Conservation (phyloP, 2,329 filamentous ascomycete species). For the Penicillium decumbens region DNA sequence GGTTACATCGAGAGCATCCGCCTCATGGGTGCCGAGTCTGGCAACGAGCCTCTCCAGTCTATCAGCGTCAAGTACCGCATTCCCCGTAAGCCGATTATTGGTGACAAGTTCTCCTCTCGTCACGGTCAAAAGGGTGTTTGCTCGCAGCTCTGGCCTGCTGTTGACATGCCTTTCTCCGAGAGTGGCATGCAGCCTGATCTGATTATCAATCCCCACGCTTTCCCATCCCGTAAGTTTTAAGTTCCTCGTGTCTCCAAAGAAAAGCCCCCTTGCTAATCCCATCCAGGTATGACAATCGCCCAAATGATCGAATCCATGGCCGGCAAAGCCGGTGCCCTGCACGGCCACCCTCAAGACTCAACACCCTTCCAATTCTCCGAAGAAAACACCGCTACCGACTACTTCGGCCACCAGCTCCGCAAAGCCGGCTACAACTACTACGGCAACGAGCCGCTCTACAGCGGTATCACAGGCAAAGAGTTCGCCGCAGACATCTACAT, state of each 20-base stretch:
- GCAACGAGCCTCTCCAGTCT: slow-evolving; percentile 76
- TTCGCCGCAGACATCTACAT: slow-evolving; percentile 93
- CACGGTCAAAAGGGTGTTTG: slow-evolving; percentile 97
- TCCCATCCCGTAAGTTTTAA: slow-evolving; percentile 68
- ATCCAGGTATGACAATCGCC: slow-evolving; percentile 80
- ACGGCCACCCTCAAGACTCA: slow-evolving; percentile 91
- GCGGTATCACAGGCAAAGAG: slow-evolving; percentile 90
- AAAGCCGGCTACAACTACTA: slow-evolving; percentile 97
- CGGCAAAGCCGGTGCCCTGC: slow-evolving; percentile 87
- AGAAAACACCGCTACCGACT: slow-evolving; percentile 84
- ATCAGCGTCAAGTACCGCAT: slow-evolving; percentile 91
- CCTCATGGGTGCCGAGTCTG: slow-evolving; percentile 78
- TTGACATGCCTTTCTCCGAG: slow-evolving; percentile 96
- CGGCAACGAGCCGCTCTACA: slow-evolving; percentile 98
- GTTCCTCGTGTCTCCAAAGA: not conserved
- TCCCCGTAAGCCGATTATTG: slow-evolving; percentile 84
- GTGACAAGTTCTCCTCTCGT: slow-evolving; percentile 97
- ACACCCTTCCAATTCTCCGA: slow-evolving; percentile 95
- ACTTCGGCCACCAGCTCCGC: slow-evolving; percentile 92
- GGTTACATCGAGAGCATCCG: slow-evolving; percentile 91
- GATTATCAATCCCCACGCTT: slow-evolving; percentile 99
- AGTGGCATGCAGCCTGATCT: slow-evolving; percentile 93
- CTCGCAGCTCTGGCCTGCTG: slow-evolving; percentile 89
- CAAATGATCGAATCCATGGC: slow-evolving; percentile 98
- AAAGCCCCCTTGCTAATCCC: not conserved